Base-by-base conservation (phyloP, 2,329 filamentous ascomycete genomes). In the Pyrenochaeta sp. region DNA sequence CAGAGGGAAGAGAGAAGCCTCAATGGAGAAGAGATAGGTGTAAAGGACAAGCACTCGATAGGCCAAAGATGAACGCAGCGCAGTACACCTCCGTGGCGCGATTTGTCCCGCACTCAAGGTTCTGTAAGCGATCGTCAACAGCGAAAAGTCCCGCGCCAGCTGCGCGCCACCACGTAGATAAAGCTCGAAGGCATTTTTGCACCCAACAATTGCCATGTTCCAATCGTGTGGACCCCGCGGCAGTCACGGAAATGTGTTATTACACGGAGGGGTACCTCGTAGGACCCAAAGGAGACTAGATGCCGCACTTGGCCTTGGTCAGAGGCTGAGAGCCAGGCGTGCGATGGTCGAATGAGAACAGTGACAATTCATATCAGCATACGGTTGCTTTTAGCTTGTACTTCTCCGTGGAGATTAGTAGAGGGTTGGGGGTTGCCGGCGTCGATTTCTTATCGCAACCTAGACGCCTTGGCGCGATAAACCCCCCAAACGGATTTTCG, bases 401-500 rank as follows among this genome's bases (percentile, higher is more conserved):
- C 40, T 55, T 60, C 67, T 71, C 68, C 68, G 68, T 66, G 68
- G 66, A 68, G 64, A 68, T 36, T 37, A 43, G 20, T 37, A 43
- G 20, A n/a, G 14, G 7, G 20, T 35, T 12, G 23, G 23, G 56
- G n/a, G n/a, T n/a, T n/a, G n/a, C n/a, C 30, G 11, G 17, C 37
- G 49, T 44, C 41, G 43, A 41, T 41, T 30, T n/a, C 48, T 61
- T 53, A 59, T 59, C 56, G 45, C 36, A 23, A 46, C 35, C 49
- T 47, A 49, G 51, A 31, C 18, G 23, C 40, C 21, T 54, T 60
- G 50, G 55, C 56, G 39, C 9, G 54, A 35, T 17, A 35, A 5
- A 17, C 4, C 12, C 32, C 32, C 32, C 32, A 35, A n/a, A 60
- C 42, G 45, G 52, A 17, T 32, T 20, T 23, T 51, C 33, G 45